Base-by-base conservation (phyloP, 306 rosid genomes). In the Lablab purpureus region DNA sequence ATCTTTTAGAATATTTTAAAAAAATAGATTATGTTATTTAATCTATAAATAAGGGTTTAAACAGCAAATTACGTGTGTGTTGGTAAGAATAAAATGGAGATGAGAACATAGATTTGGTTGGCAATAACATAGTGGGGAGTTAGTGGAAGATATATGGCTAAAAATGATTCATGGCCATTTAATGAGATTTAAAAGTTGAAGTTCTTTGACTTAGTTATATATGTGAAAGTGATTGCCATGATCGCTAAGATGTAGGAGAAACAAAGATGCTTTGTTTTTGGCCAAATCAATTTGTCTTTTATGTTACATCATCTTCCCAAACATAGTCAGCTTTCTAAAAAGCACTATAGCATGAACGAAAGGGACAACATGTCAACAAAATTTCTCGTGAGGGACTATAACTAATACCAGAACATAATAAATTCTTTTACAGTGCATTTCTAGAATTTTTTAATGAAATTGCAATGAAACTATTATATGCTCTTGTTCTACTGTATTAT, bases 71-170 rank as follows among this genome's bases (percentile, higher is more conserved):
- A 82, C 52, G 82, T 82, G 78, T 76, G 37, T 12, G 67, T 56
- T 27, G 34, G 51, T 50, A 63, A 62, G 74, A 74, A 76, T 50
- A 70, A 68, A 50, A 76, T 23, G 9, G 10, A 60, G 46, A 59
- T 55, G 6, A 62, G 67, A 72, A 72, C 76, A 78, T 43, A 71
- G 70, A 77, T 78, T 78, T 72, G 21, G 49, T 66, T 65, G 71
- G 79, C 82, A 82, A 62, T 49, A 82, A 82, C 36, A 19, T 76
- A 41, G 74, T 60, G 78, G 77, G 47, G n/a, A 28, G 75, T 41
- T 12, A 77, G 86, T 83, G 86, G 86, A 47, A 14, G 50, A 71
- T 60, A 77, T 54, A 67, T 63, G 83, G 72, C 71, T 70, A 46
- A 30, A 21, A 78, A 1, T 58, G 6, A 45, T 70, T 59, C 51